Evolutionary conservation across 2,329 filamentous ascomycete species (phyloP).

Genomic region (Didymella keratinophila): DNA sequence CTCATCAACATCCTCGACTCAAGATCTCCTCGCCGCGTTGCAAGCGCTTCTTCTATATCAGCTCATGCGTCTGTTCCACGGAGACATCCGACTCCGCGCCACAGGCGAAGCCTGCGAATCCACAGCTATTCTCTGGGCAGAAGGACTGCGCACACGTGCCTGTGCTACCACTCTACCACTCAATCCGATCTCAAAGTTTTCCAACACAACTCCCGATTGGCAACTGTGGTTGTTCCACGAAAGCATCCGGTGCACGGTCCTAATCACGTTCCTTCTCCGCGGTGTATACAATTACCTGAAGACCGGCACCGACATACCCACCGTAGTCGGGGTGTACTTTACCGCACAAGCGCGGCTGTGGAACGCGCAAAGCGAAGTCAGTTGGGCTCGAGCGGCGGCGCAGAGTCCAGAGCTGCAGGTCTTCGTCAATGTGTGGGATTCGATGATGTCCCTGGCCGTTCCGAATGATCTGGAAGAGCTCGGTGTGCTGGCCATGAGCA

Average conservation of each 20-base stretch:
- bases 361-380: constrained; percentile 4
- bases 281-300: constrained; percentile 41
- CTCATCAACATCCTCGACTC: not conserved
- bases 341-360: constrained; percentile 20
- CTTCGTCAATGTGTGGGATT: constrained; percentile 1
- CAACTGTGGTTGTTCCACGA: constrained; percentile 38
- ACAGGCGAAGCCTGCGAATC: not conserved
- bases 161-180: not conserved
- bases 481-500: constrained; percentile 25
- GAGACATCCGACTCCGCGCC: not conserved
- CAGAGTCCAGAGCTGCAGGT: not conserved
- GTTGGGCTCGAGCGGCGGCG: not conserved
- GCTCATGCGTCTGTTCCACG: constrained; percentile 5
- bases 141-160: not conserved
- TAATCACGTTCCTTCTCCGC: constrained; percentile 39
- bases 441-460: constrained; percentile 6
- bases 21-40: not conserved
- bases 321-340: constrained; percentile 13
- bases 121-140: not conserved
- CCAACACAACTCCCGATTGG: not conserved
- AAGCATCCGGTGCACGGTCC: constrained; percentile 43
- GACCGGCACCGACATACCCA: constrained; percentile 11
- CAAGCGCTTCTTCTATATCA: constrained; percentile 3
- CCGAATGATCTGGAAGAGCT: constrained; percentile 28
- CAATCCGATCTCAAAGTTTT: not conserved